Evolutionary conservation across 306 rosid species (phyloP), one percentile per base, ranked within the genome.

Genomic region (Rosa lucieae): DNA sequence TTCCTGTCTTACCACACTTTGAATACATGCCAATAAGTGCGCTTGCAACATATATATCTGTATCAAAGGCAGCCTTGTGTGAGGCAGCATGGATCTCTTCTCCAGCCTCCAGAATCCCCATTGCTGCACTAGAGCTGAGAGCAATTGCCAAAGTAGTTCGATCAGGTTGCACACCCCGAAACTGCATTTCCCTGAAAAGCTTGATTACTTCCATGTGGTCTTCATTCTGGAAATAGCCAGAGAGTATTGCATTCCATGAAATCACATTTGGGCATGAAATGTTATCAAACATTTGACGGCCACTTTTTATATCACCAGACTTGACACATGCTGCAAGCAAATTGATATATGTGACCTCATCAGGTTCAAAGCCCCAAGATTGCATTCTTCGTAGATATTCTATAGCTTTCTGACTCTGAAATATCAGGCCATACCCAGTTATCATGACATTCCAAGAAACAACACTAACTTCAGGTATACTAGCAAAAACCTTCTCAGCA

Each of bases 391-490:
- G 84, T 65, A 89, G 55, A 78, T 76, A 88, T 62, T 89, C 91
- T 18, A 83, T 53, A 75, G 90, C 93, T 78, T 84, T 89, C 76
- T 82, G 73, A 66, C 76, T 81, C 79, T 86, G 70, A 67, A 70
- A 79, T 72, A 21, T 81, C 72, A 82, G 89, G 80, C 97, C 97
- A 80, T 81, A 89, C 63, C 97, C 93, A 49, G 89, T 77, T 44
- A 92, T 92, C 93, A 90, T 90, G 84, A 92, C 82, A 72, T 92
- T 92, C 92, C 97, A 92, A 77, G 97, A 87, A 79, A 92, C 93
- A 77, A 81, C 66, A 78, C 88, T 87, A 5, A 67, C 70, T 74
- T 62, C 76, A 7, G 83, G 78, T 81, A 92, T 44, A 85, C 55
- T 62, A 70, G 69, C 37, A 59, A 92, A 92, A 81, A 90, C 75